Percentiles rank a stretch among this genome's conserved stretches.
These are phyloP conservation scores for Eucalyptus rudis DNA, from an alignment of 345 rosid species.

Conservation along the genomic window DNA sequence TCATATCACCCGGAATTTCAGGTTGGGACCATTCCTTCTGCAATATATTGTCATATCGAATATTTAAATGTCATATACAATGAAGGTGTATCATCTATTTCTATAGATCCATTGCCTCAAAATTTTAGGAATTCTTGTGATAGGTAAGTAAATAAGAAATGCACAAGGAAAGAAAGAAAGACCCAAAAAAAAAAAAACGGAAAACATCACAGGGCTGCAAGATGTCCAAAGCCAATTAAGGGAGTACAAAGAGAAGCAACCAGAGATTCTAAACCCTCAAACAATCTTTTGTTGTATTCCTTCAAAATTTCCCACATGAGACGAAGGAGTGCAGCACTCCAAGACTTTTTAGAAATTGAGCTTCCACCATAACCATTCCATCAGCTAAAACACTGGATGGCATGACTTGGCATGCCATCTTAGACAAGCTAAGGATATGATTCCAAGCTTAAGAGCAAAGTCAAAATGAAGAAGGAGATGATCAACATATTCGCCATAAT, in stretches of 20 bases:
- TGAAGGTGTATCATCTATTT: not conserved
- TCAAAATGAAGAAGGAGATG: not conserved
- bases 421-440: not conserved
- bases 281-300: not conserved
- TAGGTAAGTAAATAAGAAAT: not conserved
- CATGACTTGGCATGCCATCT: not conserved
- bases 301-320: not conserved
- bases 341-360: not conserved
- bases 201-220: not conserved
- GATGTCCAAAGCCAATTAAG: not conserved
- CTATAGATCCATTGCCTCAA: not conserved
- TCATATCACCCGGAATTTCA: conserved; percentile 61
- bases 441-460: not conserved
- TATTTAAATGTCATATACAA: not conserved
- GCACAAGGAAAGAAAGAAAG: not conserved
- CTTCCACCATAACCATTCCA: not conserved
- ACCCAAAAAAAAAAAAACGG: not conserved
- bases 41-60: not conserved
- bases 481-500: not conserved
- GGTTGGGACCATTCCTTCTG: conserved; percentile 98
- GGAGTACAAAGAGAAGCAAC: not conserved
- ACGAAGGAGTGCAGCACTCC: not conserved
- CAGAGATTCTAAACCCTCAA: not conserved
- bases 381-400: not conserved
- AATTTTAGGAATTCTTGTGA: not conserved